Evolutionary conservation across 139 green algal genomes (phyloP).

Genomic region (Chloropicon primus): DNA sequence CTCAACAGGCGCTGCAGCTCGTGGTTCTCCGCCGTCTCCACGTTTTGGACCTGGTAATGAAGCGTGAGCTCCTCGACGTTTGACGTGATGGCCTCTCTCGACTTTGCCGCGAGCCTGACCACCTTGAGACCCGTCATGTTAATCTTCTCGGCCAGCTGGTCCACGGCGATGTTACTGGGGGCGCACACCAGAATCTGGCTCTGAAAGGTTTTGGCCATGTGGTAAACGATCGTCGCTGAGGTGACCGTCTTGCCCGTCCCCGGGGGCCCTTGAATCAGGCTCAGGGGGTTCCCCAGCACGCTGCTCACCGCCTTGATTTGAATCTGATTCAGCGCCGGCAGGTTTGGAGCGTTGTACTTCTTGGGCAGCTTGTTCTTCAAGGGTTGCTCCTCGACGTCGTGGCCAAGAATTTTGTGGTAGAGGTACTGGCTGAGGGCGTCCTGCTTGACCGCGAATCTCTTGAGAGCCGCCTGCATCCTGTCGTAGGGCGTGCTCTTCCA

Average conservation of each 20-base stretch:
- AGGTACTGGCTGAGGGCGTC: conserved; percentile 46
- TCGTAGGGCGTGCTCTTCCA: conserved; percentile 87
- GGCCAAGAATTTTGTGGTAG: conserved; percentile 52
- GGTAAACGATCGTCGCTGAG: conserved; percentile 86
- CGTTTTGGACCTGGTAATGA: conserved; percentile 81
- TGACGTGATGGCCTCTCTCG: conserved; percentile 62
- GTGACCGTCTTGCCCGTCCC: conserved; percentile 98
- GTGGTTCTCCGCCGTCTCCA: conserved; percentile 54
- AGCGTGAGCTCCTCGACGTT: conserved; percentile 88
- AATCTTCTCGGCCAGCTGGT: conserved; percentile 94
- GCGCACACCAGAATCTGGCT: conserved; percentile 84
- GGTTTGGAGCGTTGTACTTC: conserved; percentile 52
- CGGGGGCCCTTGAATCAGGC: conserved; percentile 76
- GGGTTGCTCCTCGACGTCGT: conserved; percentile 43
- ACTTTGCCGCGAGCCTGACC: conserved; percentile 80
- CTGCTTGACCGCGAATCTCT: conserved; percentile 74
- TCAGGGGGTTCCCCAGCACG: conserved; percentile 68
- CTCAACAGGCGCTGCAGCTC: conserved; percentile 77
- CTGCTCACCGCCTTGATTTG: conserved; percentile 55
- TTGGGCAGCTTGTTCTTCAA: conserved; percentile 34
- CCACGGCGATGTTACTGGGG: conserved; percentile 92
- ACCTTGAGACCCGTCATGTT: conserved; percentile 69
- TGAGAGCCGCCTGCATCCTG: conserved; percentile 77
- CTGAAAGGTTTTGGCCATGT: conserved; percentile 54
- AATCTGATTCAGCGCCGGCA: conserved; percentile 90